Base-by-base conservation (phyloP, 768 basidiomycete genomes). In the Agaricus sinodeliciosus region DNA sequence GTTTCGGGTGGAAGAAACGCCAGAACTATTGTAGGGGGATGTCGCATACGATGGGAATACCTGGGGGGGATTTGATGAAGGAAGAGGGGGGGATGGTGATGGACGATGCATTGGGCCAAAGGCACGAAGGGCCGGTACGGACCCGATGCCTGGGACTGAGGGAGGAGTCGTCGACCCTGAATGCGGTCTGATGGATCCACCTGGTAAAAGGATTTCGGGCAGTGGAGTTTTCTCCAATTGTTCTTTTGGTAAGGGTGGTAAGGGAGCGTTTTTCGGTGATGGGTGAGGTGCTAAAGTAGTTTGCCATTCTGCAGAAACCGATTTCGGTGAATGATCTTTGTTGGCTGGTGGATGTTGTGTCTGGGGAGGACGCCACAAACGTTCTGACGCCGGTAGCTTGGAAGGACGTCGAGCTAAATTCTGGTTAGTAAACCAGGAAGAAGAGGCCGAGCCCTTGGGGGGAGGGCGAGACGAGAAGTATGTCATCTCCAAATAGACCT, bases 401-500 rank as follows among this genome's bases (percentile, higher is more conserved):
- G 82, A 79, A 42, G 80, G 75, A 22, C 78, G 72, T 51, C 79
- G 72, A 25, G 62, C 64, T 37, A 81, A 59, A 28, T 54, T 48
- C 11, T 51, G 57, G 57, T 51, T 70, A 55, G 55, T 52, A 16
- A 55, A 49, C 4, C 48, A 35, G 26, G 41, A 41, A n/a, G 59
- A 44, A 15, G 65, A 60, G 25, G 67, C 54, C 60, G 61, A 52
- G 58, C 62, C 52, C 16, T 65, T 50, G 59, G 82, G 68, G n/a
- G 76, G 72, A 7, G 84, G 81, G 3, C 75, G 78, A 50, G 85
- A 82, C 3, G 91, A 79, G 67, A 82, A 97, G 72, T 84, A 97
- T 1, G 94, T 97, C 82, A 96, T 87, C 66, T 97, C 94, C 13
- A 96, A 76, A 64, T 90, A 96, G 9, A 95, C 58, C 49, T 96